Conservation (phyloP, 208 protist species). For the Acanthamoeba healyi region DNA sequence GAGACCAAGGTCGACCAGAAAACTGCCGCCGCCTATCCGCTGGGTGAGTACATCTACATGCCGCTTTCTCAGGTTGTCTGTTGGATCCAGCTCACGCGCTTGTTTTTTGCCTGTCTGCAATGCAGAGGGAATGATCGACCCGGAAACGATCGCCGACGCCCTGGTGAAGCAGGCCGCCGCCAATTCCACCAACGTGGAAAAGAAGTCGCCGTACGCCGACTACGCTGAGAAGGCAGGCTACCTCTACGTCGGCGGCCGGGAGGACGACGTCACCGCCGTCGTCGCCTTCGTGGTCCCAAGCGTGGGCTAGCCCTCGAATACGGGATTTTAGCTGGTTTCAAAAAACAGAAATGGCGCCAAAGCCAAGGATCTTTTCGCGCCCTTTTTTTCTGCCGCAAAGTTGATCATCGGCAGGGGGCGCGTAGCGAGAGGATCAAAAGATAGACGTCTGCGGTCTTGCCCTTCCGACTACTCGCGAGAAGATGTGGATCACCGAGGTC, state of each 20-base stretch:
- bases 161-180: constrained; percentile 15
- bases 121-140: constrained; percentile 46
- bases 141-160: background rate
- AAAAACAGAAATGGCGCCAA: background rate
- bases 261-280: constrained; percentile 16
- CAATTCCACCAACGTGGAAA: constrained; percentile 36
- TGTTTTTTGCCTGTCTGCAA: background rate
- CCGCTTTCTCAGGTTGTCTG: background rate
- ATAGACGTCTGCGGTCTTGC: too few species aligned
- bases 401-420: background rate
- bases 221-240: constrained; percentile 1
- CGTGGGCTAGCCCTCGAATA: background rate
- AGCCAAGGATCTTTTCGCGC: background rate
- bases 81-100: background rate
- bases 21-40: background rate
- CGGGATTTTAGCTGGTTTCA: background rate
- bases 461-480: too few species aligned
- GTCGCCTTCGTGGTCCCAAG: constrained; percentile 28
- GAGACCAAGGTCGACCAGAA: background rate
- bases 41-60: background rate
- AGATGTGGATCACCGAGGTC: constrained; percentile 99
- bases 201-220: constrained; percentile 28
- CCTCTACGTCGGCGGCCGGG: background rate
- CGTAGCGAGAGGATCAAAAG: too few species aligned
- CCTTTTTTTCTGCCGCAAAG: background rate